Evolutionary conservation across 768 basidiomycete genomes (phyloP).

Genomic region (Nidula microcarpa): DNA sequence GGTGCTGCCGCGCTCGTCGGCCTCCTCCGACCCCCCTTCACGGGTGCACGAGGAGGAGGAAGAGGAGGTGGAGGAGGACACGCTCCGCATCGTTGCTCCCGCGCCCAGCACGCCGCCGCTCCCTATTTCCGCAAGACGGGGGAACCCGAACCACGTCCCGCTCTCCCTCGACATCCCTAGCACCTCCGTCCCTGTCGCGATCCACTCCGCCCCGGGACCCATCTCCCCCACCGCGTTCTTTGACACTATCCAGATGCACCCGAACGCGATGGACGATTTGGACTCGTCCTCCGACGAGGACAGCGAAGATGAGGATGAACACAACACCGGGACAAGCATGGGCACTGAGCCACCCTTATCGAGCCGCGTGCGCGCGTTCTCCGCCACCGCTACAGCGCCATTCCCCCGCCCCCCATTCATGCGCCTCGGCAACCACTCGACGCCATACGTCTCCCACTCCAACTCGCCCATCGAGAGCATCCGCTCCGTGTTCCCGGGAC

Average conservation of each 20-base stretch:
- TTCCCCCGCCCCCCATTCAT: slow-evolving; percentile 43
- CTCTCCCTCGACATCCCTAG: slow-evolving; percentile 45
- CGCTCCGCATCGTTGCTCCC: slow-evolving; percentile 35
- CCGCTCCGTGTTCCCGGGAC: slow-evolving; percentile 15
- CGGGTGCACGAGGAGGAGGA: slow-evolving; percentile 13
- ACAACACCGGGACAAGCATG: slow-evolving; percentile 1
- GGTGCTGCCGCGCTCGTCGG: slow-evolving; percentile 14
- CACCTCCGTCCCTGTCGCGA: slow-evolving; percentile 34
- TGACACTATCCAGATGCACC: slow-evolving; percentile 66
- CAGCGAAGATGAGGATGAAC: slow-evolving; percentile 28
- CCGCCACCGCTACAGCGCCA: slow-evolving; percentile 22
- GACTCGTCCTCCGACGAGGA: slow-evolving; percentile 55
- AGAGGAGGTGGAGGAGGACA: slow-evolving; percentile 19
- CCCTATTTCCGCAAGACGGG: slow-evolving; percentile 28
- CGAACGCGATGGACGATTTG: slow-evolving; percentile 71
- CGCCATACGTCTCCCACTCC: slow-evolving; percentile 49
- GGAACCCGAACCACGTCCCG: slow-evolving; percentile 15
- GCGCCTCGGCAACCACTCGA: slow-evolving; percentile 67
- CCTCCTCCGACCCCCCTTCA: slow-evolving; percentile 10
- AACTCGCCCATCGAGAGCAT: slow-evolving; percentile 28
- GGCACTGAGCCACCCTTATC: slow-evolving; percentile 19
- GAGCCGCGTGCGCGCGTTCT: slow-evolving; percentile 32
- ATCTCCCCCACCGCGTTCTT: slow-evolving; percentile 72
- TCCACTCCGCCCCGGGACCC: slow-evolving; percentile 62
- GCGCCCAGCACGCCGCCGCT: slow-evolving; percentile 42